A percentile compares a stretch with the other conserved stretches of the same genome.
phyloP scores from a whole-genome alignment of 352 stramenopile species.

The Aphanomyces astaci region DNA sequence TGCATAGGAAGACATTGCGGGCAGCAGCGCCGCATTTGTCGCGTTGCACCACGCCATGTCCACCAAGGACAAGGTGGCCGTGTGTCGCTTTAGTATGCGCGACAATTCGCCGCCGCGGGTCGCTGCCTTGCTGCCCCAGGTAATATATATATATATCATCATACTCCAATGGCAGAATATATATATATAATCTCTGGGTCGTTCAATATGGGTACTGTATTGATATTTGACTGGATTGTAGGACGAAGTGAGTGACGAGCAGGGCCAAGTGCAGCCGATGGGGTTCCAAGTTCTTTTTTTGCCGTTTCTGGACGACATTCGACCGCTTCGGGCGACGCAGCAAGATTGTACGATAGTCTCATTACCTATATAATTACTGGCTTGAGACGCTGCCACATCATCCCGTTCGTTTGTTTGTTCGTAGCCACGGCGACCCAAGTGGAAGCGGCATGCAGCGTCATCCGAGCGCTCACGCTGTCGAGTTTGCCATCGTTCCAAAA shows the following conservation, averaged over 20 bases:
- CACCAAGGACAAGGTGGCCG: constrained; percentile 50
- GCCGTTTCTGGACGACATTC: constrained; percentile 75
- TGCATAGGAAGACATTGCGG: constrained; percentile 64
- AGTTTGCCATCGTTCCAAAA: constrained; percentile 79
- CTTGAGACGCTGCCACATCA: background rate
- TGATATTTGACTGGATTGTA: background rate
- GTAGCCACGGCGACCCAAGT: constrained; percentile 49
- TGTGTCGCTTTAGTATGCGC: constrained; percentile 58
- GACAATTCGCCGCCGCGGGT: constrained; percentile 72
- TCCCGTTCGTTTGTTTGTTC: constrained; percentile 18
- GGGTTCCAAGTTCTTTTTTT: constrained; percentile 74
- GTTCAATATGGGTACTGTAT: too few relatives aligned
- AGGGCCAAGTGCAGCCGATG: constrained; percentile 68
- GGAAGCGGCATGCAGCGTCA: constrained; percentile 53
- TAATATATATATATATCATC: too few relatives aligned
- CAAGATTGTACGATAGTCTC: constrained; percentile 33
- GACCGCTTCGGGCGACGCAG: constrained; percentile 39
- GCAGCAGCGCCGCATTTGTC: constrained; percentile 59
- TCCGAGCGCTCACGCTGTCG: constrained; percentile 57
- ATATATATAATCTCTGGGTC: too few relatives aligned
- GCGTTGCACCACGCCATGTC: constrained; percentile 60
- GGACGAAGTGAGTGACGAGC: constrained; percentile 59
- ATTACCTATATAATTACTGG: too few relatives aligned
- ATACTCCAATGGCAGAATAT: too few relatives aligned
- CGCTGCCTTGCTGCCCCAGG: constrained; percentile 66